Evolutionary conservation across 345 rosid species (phyloP), one percentile per base, ranked within the genome.

Genomic region (Eucalyptus brandiana): DNA sequence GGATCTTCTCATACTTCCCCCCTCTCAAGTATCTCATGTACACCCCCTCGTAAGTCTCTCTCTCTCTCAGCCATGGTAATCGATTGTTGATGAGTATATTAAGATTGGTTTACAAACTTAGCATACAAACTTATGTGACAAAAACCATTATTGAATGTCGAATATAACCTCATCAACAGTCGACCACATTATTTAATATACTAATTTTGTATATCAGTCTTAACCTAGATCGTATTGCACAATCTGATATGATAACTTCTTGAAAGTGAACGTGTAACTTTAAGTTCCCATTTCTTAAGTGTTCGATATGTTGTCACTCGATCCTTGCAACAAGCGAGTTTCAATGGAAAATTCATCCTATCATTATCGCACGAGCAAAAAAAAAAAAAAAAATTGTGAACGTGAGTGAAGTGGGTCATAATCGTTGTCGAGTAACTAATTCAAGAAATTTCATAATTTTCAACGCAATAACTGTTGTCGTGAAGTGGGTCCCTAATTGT

Each of bases 11-110:
- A 48, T 42, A 87, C 42, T 91, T 91, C 48, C 94, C 93, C 3
- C 91, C 89, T 9, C 94, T 91, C 87, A 93, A 93, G 80, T 90
- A 88, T 88, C 81, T 93, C 83, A 60, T 91, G 88, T 91, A 91
- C 88, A 93, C 94, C 16, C 92, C 94, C 32, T 87, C 94, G 92
- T 93, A 91, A 88, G 92, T 48, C 49, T 47, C 47, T 45, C 50
- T 92, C 80, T 67, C 76, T 65, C 76, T 47, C 50, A 69, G 5
- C 24, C 18, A 69, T 17, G 37, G 44, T 17, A 34, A 18, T 34
- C 5, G 24, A 69, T 34, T 69, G 34, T 69, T 11, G 80, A 11
- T 32, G 80, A 69, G 42, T 69, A 8, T 34, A 17, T 69, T 69
- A 34, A 69, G 12, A 69, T 69, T 69, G 80, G 42, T 34, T 69